Percentiles rank a stretch among this genome's conserved stretches.
Evolutionary conservation across 106 monocot species (phyloP).

Genomic region (Dendrobium officinale): DNA sequence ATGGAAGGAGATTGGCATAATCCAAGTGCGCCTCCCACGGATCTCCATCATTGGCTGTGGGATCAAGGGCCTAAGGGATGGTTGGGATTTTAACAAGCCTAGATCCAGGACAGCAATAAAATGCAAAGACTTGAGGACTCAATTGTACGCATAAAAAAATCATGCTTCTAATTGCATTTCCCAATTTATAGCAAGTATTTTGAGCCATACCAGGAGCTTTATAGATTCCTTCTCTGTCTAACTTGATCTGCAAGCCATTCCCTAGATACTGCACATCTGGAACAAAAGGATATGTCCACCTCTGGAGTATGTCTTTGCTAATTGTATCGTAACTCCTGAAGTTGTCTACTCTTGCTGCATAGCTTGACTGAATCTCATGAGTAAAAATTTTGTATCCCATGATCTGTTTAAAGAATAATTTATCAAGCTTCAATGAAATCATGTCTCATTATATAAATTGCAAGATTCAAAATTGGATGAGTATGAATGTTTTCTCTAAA

Average conservation of each 20-base stretch:
- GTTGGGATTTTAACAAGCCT: background rate
- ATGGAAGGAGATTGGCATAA: too few relatives aligned
- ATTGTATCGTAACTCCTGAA: constrained; percentile 94
- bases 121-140: background rate
- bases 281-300: constrained; percentile 92
- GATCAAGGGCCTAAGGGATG: too few relatives aligned
- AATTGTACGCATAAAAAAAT: background rate
- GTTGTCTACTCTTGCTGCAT: constrained; percentile 95
- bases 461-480: background rate
- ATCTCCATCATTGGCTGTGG: too few relatives aligned
- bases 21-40: too few relatives aligned
- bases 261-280: constrained; percentile 71
- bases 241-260: constrained; percentile 32
- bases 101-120: background rate
- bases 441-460: background rate
- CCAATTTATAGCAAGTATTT: background rate
- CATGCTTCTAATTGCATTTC: background rate
- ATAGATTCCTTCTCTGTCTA: constrained; percentile 79
- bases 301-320: constrained; percentile 92
- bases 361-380: constrained; percentile 82
- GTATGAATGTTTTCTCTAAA: background rate
- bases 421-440: background rate
- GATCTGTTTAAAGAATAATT: constrained; percentile 37
- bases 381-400: constrained; percentile 98
- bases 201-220: constrained; percentile 64